Conservation (phyloP, 257 asterid species). For the Capsicum baccatum region DNA sequence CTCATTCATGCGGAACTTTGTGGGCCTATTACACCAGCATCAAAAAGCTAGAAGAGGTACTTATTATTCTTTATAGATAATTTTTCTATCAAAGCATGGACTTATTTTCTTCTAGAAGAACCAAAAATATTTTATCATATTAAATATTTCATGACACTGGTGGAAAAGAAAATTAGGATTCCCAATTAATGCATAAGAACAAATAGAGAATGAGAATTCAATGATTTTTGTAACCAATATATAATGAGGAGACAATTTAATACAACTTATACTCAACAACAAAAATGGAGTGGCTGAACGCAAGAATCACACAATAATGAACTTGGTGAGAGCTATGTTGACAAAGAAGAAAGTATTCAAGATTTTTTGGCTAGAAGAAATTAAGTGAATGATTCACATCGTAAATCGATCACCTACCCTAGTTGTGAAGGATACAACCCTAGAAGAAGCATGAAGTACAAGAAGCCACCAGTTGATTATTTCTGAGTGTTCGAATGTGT, state of each 20-base stretch:
- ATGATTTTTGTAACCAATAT: neutral
- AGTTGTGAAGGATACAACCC: neutral
- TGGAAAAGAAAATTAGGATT: no score
- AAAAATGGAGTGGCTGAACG: neutral
- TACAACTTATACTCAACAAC: neutral
- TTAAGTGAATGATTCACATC: neutral
- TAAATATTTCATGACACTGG: neutral
- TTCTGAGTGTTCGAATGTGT: neutral
- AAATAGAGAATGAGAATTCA: neutral
- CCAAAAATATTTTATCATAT: no score
- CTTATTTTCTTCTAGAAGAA: no score
- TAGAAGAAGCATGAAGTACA: neutral
- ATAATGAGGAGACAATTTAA: neutral
- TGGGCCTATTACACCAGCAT: neutral
- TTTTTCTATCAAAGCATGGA: neutral
- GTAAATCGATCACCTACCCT: no score
- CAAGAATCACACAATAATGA: neutral
- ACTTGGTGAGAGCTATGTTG: neutral
- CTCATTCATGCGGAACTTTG: no score
- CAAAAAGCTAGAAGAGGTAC: neutral
- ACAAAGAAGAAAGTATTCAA: neutral
- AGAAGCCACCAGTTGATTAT: neutral
- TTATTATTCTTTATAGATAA: no score
- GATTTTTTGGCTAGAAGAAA: neutral
- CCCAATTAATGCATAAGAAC: no score